Base-by-base conservation (phyloP, 352 stramenopile genomes). In the Aphanomyces euteiches region DNA sequence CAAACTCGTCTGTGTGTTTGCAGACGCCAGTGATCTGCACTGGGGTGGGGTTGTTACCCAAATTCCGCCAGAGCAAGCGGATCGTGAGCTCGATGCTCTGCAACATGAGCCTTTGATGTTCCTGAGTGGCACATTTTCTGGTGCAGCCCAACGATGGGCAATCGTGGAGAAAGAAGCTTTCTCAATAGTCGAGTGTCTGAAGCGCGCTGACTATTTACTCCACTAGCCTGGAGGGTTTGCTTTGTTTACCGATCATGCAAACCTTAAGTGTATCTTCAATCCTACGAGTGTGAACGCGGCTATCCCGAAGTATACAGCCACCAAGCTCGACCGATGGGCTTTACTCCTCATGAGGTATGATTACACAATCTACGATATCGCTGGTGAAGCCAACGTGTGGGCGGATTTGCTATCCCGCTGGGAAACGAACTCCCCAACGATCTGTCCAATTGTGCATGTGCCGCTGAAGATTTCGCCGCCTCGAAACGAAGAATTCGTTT, bases 81-180 rank as follows among this genome's bases (percentile, higher is more conserved):
- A 5, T 56, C 13, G 50, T 41, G 12, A 71, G 28, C 28, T 74
- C 1, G 36, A 70, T 21, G 39, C 72, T 41, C 67, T 74, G 40
- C 5, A 72, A 77, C 36, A 56, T 74, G 34, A 56, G 74, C 1
- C 56, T 74, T 8, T 21, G 72, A 40, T 74, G 67, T 58, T 28
- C 28, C 73, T 72, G 48, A 61, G 67, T n/a, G 67, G 66, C 2
- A n/a, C 69, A 36, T 78, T 78, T 36, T 71, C 73, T 34, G 59
- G 45, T 3, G 64, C 67, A 0, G 41, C 71, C n/a, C 4, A 28
- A 17, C 45, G 73, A 8, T 76, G 74, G 74, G 56, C 37, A 19
- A 53, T 74, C 19, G 63, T 76, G 3, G 73, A 78, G 34, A 72
- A 78, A 71, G 70, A 73, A 71, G 56, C 45, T 1, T 77, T 72